Evolutionary conservation across 768 basidiomycete genomes (phyloP).

Genomic region (Psilocybe tampanensis): DNA sequence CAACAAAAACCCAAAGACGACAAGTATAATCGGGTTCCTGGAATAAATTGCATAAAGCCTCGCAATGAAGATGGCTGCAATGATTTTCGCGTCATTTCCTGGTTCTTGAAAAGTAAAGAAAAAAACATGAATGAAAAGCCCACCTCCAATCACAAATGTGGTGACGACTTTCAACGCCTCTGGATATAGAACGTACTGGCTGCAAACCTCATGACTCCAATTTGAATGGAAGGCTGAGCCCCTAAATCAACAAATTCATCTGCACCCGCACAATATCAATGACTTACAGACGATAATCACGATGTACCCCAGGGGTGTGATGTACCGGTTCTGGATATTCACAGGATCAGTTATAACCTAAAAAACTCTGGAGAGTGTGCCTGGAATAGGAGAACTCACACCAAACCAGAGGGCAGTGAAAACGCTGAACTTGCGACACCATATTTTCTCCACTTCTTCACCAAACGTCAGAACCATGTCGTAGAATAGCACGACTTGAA

Average conservation of each 20-base stretch:
- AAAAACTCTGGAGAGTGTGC: no score
- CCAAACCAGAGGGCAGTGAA: conserved; percentile 30
- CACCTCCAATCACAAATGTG: conserved; percentile 33
- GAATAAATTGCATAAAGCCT: conserved; percentile 34
- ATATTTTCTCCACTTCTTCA: conserved; percentile 38
- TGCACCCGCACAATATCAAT: not conserved
- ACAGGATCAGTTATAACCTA: not conserved
- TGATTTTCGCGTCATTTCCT: not conserved
- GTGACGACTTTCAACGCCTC: conserved; percentile 37
- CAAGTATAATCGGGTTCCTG: conserved; percentile 19
- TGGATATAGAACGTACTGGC: conserved; percentile 35
- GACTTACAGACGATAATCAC: conserved; percentile 36
- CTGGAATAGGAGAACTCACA: not conserved
- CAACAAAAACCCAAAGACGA: conserved; percentile 23
- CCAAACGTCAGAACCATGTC: conserved; percentile 37
- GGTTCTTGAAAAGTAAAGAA: not conserved
- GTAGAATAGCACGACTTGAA: conserved; percentile 38
- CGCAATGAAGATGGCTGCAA: conserved; percentile 31
- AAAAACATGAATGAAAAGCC: not conserved
- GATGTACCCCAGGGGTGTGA: conserved; percentile 36
- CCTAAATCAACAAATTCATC: not conserved
- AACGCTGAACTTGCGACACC: conserved; percentile 29
- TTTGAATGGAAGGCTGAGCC: conserved; percentile 31
- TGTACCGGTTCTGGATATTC: conserved; percentile 30
- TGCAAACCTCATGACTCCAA: conserved; percentile 34